A percentile compares a stretch with the other conserved stretches of the same genome.
Evolutionary conservation across 208 protist genomes (phyloP).

Genomic region (Trypanosoma avium): DNA sequence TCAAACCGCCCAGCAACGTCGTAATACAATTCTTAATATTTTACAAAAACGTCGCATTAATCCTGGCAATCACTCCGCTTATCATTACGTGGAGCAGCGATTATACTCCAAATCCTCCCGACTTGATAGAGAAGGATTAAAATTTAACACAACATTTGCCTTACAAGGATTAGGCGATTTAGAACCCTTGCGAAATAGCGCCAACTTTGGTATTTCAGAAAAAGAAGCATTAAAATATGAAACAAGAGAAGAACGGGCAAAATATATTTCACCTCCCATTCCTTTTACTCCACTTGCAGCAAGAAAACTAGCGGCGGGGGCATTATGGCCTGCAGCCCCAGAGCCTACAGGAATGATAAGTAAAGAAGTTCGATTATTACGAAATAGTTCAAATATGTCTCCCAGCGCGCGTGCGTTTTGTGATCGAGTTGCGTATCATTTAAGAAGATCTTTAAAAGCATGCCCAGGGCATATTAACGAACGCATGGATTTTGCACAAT

Average conservation of each 20-base stretch:
- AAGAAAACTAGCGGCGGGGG: conserved; percentile 81
- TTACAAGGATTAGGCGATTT: conserved; percentile 88
- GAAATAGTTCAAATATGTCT: conserved; percentile 84
- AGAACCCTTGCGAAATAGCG: conserved; percentile 84
- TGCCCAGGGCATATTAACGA: conserved; percentile 85
- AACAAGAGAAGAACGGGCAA: conserved; percentile 50
- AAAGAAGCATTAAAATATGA: conserved; percentile 81
- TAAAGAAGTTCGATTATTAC: conserved; percentile 75
- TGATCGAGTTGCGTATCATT: conserved; percentile 83
- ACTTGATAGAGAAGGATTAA: conserved; percentile 78
- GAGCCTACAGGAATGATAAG: conserved; percentile 79
- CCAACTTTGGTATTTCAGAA: conserved; percentile 82
- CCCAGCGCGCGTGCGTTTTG: conserved; percentile 75
- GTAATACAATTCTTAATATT: conserved; percentile 71
- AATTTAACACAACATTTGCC: conserved; percentile 82
- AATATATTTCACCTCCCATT: conserved; percentile 72
- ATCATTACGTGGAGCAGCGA: conserved; percentile 78
- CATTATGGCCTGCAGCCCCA: conserved; percentile 84
- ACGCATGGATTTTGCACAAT: conserved; percentile 90
- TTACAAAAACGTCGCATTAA: conserved; percentile 43
- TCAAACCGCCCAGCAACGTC: conserved; percentile 74
- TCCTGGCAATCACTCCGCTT: conserved; percentile 49
- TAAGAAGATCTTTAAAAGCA: conserved; percentile 80
- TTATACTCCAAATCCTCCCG: conserved; percentile 78
- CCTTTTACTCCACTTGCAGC: conserved; percentile 82